Conservation (phyloP, 345 rosid genomes). For the Gynandropsis gynandra region DNA sequence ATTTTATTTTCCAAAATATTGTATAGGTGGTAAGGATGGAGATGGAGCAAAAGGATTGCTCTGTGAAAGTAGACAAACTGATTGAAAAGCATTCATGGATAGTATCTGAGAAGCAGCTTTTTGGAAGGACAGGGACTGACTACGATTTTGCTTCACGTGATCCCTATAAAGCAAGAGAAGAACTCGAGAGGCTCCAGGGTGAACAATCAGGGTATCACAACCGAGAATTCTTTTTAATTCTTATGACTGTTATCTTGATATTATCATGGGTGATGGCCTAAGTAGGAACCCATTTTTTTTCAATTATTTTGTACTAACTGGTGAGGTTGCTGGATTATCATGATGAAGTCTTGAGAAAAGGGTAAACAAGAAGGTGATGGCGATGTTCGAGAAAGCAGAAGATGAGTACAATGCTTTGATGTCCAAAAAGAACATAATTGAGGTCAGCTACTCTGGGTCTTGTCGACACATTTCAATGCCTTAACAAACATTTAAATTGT, state of each 20-base stretch:
- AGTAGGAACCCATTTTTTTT: conserved; percentile 13
- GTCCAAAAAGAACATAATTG: conserved; percentile 80
- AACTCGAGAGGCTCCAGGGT: conserved; percentile 74
- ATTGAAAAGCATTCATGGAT: conserved; percentile 96
- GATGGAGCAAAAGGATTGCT: conserved; percentile 83
- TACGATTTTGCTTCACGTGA: conserved; percentile 78
- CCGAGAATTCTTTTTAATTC: no score
- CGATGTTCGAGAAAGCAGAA: conserved; percentile 98
- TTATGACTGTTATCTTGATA: conserved; percentile 1
- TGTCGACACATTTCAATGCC: conserved; percentile 11
- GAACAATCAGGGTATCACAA: conserved; percentile 79
- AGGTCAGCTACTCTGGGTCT: conserved; percentile 44
- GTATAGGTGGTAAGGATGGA: conserved; percentile 74
- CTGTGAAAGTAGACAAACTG: conserved; percentile 69
- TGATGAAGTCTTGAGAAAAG: conserved; percentile 73
- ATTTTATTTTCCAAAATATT: conserved; percentile 4
- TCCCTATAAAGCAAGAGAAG: conserved; percentile 68
- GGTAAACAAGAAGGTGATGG: conserved; percentile 97
- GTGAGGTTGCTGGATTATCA: conserved; percentile 2
- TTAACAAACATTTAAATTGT: conserved; percentile 5
- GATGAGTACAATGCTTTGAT: conserved; percentile 85
- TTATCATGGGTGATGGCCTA: conserved; percentile 2
- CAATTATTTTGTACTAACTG: conserved; percentile 3
- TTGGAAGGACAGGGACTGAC: conserved; percentile 93
- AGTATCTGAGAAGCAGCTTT: conserved; percentile 80